Conservation (phyloP, 2,329 filamentous ascomycete species). For the Tolypocladium ovalisporum region DNA sequence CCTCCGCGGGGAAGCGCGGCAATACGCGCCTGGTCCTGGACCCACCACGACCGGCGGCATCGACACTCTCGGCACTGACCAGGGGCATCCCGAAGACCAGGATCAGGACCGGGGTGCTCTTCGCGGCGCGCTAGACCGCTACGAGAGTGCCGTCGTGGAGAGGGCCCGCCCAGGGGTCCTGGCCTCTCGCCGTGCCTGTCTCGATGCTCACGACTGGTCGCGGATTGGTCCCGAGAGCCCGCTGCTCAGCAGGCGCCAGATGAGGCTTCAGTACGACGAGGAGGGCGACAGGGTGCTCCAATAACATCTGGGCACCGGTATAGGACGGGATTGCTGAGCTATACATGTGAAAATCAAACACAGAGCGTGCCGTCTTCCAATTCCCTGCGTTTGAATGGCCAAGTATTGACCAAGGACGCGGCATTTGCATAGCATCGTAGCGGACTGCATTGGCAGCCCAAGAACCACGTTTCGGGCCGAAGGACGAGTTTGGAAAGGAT, state of each 20-base stretch:
- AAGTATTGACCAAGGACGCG: neutral
- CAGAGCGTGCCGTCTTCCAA: neutral
- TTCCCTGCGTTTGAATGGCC: neutral
- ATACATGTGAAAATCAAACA: neutral
- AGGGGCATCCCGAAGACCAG: neutral
- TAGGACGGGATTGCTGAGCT: neutral
- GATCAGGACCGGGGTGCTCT: slow-evolving; percentile 6
- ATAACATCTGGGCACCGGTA: neutral
- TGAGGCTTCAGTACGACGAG: slow-evolving; percentile 20
- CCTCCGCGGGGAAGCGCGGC: slow-evolving; percentile 1
- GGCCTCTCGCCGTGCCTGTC: slow-evolving; percentile 38
- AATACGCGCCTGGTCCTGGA: neutral
- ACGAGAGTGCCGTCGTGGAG: slow-evolving; percentile 31
- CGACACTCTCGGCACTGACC: neutral
- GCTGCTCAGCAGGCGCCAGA: slow-evolving; percentile 25
- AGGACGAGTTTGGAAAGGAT: neutral
- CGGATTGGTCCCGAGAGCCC: slow-evolving; percentile 26
- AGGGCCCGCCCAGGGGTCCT: slow-evolving; percentile 35
- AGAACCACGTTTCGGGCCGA: neutral
- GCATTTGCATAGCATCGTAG: neutral
- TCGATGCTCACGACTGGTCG: slow-evolving; percentile 42
- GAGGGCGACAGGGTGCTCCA: slow-evolving; percentile 1
- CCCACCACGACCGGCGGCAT: neutral
- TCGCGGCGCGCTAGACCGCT: slow-evolving; percentile 21
- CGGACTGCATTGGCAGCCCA: too few species aligned